Percentiles rank a stretch among this genome's conserved stretches.
Conservation (phyloP, 768 basidiomycete species). For the Xerocomus brunneocitrinus region DNA sequence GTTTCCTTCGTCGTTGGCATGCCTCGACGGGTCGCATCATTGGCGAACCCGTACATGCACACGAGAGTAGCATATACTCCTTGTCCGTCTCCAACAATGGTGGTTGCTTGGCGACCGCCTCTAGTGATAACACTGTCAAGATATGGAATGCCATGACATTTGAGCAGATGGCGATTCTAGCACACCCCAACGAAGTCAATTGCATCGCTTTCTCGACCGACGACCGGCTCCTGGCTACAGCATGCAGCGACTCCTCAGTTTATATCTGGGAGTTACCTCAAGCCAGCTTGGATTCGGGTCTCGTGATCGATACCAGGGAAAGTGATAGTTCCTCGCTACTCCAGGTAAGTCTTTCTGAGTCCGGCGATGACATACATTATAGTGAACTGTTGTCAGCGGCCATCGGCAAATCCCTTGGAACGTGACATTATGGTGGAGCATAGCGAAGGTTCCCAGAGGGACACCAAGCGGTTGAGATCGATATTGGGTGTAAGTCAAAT, state of each 20-base stretch:
- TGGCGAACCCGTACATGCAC: conserved; percentile 22
- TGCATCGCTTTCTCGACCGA: conserved; percentile 29
- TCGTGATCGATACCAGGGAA: conserved; percentile 21
- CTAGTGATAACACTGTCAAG: conserved; percentile 27
- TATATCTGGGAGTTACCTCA: conserved; percentile 31
- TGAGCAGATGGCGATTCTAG: conserved; percentile 20
- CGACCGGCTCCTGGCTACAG: conserved; percentile 29
- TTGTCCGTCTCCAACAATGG: conserved; percentile 27
- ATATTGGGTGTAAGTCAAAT: conserved; percentile 16
- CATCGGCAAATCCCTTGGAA: conserved; percentile 1
- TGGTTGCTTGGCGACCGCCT: conserved; percentile 25
- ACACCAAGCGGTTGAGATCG: conserved; percentile 9
- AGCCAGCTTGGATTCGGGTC: conserved; percentile 27
- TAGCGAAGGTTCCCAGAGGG: background rate
- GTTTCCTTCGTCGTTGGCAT: conserved; percentile 24
- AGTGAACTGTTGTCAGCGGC: conserved; percentile 12
- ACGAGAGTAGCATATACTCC: conserved; percentile 25
- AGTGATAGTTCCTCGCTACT: conserved; percentile 22
- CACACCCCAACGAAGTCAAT: conserved; percentile 25
- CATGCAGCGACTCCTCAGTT: conserved; percentile 26
- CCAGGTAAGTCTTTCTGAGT: conserved; percentile 18
- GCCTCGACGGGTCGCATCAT: conserved; percentile 17
- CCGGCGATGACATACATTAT: background rate
- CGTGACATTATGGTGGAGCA: background rate
- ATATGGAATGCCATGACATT: conserved; percentile 27